A percentile compares a stretch with the other conserved stretches of the same genome.
Conservation (phyloP, 2,329 filamentous ascomycete genomes). For the Curvularia verruculosa region DNA sequence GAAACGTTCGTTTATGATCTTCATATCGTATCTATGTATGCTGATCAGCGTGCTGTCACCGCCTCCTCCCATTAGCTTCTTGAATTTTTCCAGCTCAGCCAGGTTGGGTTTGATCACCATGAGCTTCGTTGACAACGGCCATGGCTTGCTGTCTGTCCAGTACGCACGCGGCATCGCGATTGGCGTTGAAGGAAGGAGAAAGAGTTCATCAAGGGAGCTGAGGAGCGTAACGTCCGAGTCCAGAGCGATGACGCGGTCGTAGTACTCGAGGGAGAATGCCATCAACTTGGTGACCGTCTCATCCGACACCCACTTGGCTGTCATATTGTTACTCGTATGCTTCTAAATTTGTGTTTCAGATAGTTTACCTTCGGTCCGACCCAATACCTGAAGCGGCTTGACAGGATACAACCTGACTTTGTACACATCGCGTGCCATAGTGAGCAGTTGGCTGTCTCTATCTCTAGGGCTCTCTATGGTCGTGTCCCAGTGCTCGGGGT, state of each 20-base stretch:
- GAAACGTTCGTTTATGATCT: slow-evolving; percentile 69
- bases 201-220: slow-evolving; percentile 71
- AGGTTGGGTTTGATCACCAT: slow-evolving; percentile 66
- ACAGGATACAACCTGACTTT: slow-evolving; percentile 58
- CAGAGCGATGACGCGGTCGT: slow-evolving; percentile 62
- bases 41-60: slow-evolving; percentile 37
- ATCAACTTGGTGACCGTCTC: slow-evolving; percentile 71
- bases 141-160: slow-evolving; percentile 64
- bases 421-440: slow-evolving; percentile 57
- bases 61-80: slow-evolving; percentile 35
- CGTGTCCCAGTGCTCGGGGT: slow-evolving; percentile 50
- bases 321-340: slow-evolving; percentile 25
- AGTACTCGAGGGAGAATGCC: slow-evolving; percentile 70
- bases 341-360: slow-evolving; percentile 12
- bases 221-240: slow-evolving; percentile 70
- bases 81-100: slow-evolving; percentile 55
- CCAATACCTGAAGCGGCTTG: slow-evolving; percentile 48
- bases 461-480: slow-evolving; percentile 36
- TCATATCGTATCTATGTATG: slow-evolving; percentile 66
- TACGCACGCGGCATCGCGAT: slow-evolving; percentile 75
- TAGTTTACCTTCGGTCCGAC: slow-evolving; percentile 40
- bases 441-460: slow-evolving; percentile 55
- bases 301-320: slow-evolving; percentile 60
- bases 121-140: slow-evolving; percentile 65
- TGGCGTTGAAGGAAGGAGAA: slow-evolving; percentile 65